A percentile compares a stretch with the other conserved stretches of the same genome.
These are phyloP conservation scores for Saccharomycopsis synnaedendra DNA, from an alignment of 805 yeast species.

Conservation along the genomic window DNA sequence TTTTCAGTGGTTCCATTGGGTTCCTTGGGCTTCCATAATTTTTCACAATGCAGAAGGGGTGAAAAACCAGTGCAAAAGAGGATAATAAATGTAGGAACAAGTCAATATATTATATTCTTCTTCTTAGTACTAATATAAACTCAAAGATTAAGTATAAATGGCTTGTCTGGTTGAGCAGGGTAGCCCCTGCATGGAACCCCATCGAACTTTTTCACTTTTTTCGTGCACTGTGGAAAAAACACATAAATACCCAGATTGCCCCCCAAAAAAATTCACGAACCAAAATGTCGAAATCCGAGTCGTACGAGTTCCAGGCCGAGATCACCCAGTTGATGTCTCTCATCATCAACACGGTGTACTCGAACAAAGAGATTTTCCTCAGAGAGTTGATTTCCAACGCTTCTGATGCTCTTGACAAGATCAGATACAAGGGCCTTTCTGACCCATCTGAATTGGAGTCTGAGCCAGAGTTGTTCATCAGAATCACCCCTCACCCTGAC, in stretches of 20 bases:
- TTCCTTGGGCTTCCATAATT: no score
- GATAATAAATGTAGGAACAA: no score
- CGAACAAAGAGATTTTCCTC: conserved; percentile 97
- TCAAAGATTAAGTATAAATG: no score
- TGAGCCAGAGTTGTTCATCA: conserved; percentile 93
- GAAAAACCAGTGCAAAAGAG: no score
- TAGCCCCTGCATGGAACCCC: conserved; percentile 5
- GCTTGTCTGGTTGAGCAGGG: neutral
- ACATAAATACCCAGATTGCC: no score
- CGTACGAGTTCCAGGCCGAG: conserved; percentile 99
- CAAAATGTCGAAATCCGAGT: conserved; percentile 51
- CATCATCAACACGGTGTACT: conserved; percentile 99
- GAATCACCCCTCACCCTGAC: conserved; percentile 96
- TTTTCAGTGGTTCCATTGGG: no score
- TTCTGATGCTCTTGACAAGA: conserved; percentile 97
- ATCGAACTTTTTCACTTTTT: conserved; percentile 6
- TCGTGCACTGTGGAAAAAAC: neutral
- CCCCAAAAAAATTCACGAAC: conserved; percentile 10
- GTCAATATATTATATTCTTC: no score
- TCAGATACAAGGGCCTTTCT: conserved; percentile 90
- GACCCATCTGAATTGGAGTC: conserved; percentile 87
- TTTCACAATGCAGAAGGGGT: no score
- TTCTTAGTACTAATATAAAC: no score
- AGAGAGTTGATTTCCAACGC: conserved; percentile 99
- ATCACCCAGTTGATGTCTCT: conserved; percentile 99